These are phyloP conservation scores for Suillus subluteus DNA, from an alignment of 768 basidiomycete species.

Conservation along the genomic window DNA sequence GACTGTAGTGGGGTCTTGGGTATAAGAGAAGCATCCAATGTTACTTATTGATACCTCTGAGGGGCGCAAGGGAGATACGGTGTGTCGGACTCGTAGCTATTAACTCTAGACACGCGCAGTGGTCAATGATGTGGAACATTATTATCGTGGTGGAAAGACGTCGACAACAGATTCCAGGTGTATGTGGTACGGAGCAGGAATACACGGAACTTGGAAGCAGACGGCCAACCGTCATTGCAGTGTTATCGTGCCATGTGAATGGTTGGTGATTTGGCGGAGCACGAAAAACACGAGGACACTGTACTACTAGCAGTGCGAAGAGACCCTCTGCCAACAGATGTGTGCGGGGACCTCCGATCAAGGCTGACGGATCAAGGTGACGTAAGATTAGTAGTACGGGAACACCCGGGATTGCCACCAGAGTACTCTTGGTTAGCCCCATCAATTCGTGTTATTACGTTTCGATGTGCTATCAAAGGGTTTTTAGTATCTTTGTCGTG, in stretches of 20 bases:
- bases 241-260: background rate
- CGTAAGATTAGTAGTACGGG: background rate
- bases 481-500: background rate
- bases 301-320: background rate
- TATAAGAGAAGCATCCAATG: background rate
- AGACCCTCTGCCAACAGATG: background rate
- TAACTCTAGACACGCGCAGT: background rate
- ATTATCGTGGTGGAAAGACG: background rate
- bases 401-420: background rate
- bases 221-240: background rate
- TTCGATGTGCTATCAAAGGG: background rate
- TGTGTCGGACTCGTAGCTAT: background rate
- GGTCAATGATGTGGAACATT: background rate
- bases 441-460: background rate
- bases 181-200: background rate
- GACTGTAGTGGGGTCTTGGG: conserved; percentile 4
- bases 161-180: background rate
- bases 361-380: background rate
- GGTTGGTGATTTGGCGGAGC: background rate
- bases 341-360: too few species aligned
- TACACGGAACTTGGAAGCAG: background rate
- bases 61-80: background rate
- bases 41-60: background rate
- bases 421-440: background rate
- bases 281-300: background rate